Percentiles rank a stretch among this genome's conserved stretches.
Conservation (phyloP, 176 grass and related monocot genomes). For the Secale cereale region DNA sequence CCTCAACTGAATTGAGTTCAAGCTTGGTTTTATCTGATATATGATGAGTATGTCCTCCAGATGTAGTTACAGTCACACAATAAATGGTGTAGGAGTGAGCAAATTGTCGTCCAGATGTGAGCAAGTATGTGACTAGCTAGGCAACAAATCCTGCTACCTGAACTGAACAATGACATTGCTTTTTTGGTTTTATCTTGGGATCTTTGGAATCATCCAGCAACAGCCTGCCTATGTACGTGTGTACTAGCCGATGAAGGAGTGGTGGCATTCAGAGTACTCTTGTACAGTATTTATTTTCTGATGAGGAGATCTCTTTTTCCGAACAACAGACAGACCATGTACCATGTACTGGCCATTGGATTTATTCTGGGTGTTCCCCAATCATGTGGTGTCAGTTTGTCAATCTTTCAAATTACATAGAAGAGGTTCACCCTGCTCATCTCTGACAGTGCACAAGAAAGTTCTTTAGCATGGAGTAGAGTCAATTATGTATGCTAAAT, state of each 20-base stretch:
- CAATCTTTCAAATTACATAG: neutral
- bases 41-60: too few relatives aligned
- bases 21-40: too few relatives aligned
- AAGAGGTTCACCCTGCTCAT: neutral
- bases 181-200: neutral
- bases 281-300: neutral
- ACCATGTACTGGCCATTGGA: neutral
- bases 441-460: neutral
- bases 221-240: neutral
- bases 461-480: neutral
- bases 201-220: constrained; percentile 28
- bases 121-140: neutral
- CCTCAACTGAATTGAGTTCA: neutral
- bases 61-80: too few relatives aligned
- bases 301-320: neutral
- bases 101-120: neutral
- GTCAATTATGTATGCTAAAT: neutral
- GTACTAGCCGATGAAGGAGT: neutral
- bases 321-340: neutral
- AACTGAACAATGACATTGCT: neutral
- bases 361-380: neutral
- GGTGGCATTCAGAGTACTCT: neutral
- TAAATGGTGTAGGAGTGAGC: too few relatives aligned
- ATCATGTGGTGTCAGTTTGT: neutral
- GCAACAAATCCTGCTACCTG: constrained; percentile 20